Conservation (phyloP, 176 grass and related monocot species). For the Panicum miliaceum region DNA sequence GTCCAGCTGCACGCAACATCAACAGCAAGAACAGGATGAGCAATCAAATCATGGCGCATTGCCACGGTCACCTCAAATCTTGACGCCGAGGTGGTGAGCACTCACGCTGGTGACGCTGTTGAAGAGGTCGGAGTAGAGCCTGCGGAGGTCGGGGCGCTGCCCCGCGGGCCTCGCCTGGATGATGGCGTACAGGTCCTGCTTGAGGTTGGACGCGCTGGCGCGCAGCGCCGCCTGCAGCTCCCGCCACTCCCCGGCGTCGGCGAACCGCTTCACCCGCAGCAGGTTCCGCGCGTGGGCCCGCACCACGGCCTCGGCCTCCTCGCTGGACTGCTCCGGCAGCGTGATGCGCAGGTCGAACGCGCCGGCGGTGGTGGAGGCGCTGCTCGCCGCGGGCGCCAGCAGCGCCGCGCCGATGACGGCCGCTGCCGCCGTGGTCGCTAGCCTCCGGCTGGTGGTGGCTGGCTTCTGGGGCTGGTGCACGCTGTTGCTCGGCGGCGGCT, state of each 20-base stretch:
- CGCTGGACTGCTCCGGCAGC: constrained; percentile 60
- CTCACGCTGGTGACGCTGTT: constrained; percentile 69
- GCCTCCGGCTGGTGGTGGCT: constrained; percentile 37
- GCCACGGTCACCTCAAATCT: neutral
- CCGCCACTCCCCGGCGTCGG: constrained; percentile 77
- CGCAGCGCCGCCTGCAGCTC: constrained; percentile 63
- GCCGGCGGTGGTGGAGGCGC: constrained; percentile 48
- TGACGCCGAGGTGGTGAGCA: neutral
- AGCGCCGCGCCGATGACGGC: too few species aligned
- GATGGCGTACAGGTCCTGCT: constrained; percentile 90
- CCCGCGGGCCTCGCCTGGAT: constrained; percentile 63
- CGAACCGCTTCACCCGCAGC: constrained; percentile 60
- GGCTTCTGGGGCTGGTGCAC: neutral
- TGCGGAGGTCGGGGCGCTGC: constrained; percentile 63
- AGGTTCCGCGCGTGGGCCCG: constrained; percentile 65
- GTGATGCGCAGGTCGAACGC: constrained; percentile 65
- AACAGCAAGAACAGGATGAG: neutral
- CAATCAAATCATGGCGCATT: neutral
- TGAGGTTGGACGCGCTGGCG: constrained; percentile 66
- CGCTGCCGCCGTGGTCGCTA: neutral
- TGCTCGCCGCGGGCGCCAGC: constrained; percentile 17
- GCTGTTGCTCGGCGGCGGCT: neutral
- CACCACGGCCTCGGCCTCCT: constrained; percentile 66
- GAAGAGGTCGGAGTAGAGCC: constrained; percentile 83
- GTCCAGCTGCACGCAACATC: constrained; percentile 53